These are phyloP conservation scores for Borovskyia barvae DNA, from an alignment of 208 protist species.

Conservation along the genomic window DNA sequence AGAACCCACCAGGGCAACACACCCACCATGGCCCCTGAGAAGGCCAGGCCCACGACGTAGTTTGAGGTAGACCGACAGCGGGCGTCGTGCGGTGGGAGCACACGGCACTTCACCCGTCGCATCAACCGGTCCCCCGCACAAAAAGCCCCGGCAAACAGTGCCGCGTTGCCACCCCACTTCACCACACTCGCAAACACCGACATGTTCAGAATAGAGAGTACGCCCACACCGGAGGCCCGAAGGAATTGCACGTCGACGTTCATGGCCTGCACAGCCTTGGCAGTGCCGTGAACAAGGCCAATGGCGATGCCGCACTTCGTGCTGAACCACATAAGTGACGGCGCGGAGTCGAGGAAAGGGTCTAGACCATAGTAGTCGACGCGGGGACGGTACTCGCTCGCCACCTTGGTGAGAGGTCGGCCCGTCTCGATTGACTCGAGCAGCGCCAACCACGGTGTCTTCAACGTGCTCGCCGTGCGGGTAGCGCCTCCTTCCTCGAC, in stretches of 20 bases:
- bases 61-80: slow-evolving; percentile 60
- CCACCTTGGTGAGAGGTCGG: slow-evolving; percentile 58
- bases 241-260: slow-evolving; percentile 85
- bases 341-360: slow-evolving; percentile 68
- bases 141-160: slow-evolving; percentile 63
- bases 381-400: slow-evolving; percentile 65
- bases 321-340: slow-evolving; percentile 81
- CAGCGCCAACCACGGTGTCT: slow-evolving; percentile 62
- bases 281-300: slow-evolving; percentile 69
- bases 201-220: slow-evolving; percentile 83
- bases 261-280: slow-evolving; percentile 62
- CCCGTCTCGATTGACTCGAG: slow-evolving; percentile 67
- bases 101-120: slow-evolving; percentile 35
- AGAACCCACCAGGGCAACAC: slow-evolving; percentile 89
- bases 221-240: slow-evolving; percentile 70
- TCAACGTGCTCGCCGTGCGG: slow-evolving; percentile 3
- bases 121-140: slow-evolving; percentile 70
- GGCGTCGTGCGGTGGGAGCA: slow-evolving; percentile 63
- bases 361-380: slow-evolving; percentile 86
- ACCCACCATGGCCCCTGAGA: slow-evolving; percentile 72
- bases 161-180: slow-evolving; percentile 84
- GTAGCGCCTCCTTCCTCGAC: not conserved
- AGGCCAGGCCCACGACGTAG: slow-evolving; percentile 68
- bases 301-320: slow-evolving; percentile 79
- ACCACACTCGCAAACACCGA: slow-evolving; percentile 75